Conservation (phyloP, 306 rosid species). For the Prunus armeniaca region DNA sequence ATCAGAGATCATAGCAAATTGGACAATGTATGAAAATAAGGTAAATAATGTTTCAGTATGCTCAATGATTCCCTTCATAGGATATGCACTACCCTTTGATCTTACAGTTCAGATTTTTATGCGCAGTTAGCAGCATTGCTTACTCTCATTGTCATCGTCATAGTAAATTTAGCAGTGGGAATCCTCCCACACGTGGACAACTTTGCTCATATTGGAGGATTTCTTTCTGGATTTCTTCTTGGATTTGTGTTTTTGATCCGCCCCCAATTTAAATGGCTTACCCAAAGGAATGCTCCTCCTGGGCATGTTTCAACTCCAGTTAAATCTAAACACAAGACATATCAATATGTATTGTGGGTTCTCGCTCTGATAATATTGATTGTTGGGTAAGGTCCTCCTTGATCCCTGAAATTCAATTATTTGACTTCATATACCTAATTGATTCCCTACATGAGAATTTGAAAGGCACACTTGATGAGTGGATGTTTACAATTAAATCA, state of each 20-base stretch:
- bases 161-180: conserved; percentile 73
- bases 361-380: conserved; percentile 49
- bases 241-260: conserved; percentile 72
- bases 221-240: conserved; percentile 80
- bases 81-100: neutral
- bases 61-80: conserved; percentile 10
- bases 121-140: conserved; percentile 64
- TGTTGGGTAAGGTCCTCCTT: conserved; percentile 42
- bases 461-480: neutral
- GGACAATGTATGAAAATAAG: conserved; percentile 86
- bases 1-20: conserved; percentile 78
- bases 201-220: conserved; percentile 89
- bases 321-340: conserved; percentile 59
- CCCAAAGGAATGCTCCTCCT: conserved; percentile 33
- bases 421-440: neutral
- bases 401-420: conserved; percentile 6
- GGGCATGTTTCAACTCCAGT: conserved; percentile 28
- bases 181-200: conserved; percentile 90
- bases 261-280: conserved; percentile 72
- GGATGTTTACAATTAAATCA: conserved; percentile 5
- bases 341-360: conserved; percentile 66
- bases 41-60: conserved; percentile 36
- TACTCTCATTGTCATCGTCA: conserved; percentile 53
- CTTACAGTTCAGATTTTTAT: conserved; percentile 26
- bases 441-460: neutral